These are phyloP conservation scores for Acrocalymma vagum DNA, from an alignment of 2,329 filamentous ascomycete species.

Conservation along the genomic window DNA sequence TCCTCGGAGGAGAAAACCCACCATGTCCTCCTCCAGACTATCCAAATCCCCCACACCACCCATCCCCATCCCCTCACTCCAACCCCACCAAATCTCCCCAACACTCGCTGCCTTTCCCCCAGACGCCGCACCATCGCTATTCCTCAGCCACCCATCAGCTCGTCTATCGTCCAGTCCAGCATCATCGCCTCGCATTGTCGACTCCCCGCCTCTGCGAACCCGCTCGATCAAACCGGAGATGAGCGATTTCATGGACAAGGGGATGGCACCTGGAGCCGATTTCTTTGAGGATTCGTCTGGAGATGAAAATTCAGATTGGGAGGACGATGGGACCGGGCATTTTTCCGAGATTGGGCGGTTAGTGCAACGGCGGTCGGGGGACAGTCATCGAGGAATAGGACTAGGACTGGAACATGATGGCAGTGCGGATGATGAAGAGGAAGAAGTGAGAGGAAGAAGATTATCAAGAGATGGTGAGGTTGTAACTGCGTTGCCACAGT, in stretches of 20 bases:
- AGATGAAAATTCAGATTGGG: constrained; percentile 27
- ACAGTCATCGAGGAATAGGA: too few species aligned
- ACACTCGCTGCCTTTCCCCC: constrained; percentile 17
- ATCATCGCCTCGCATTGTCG: constrained; percentile 37
- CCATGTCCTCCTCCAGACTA: constrained; percentile 7
- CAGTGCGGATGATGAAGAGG: constrained; percentile 9
- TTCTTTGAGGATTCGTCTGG: constrained; percentile 41
- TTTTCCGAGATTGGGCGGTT: constrained; percentile 15
- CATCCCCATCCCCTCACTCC: too few species aligned
- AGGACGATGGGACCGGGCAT: constrained; percentile 22
- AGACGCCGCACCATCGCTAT: constrained; percentile 26
- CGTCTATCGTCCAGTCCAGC: constrained; percentile 38
- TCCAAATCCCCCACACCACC: constrained; percentile 5
- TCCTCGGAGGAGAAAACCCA: neutral
- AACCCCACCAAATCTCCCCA: constrained; percentile 19
- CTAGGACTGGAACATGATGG: constrained; percentile 2
- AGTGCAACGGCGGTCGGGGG: too few species aligned
- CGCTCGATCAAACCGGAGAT: constrained; percentile 32
- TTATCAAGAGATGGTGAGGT: constrained; percentile 2
- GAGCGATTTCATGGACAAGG: constrained; percentile 31
- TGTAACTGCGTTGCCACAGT: constrained; percentile 23
- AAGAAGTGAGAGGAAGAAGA: constrained; percentile 18
- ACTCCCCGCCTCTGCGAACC: constrained; percentile 24
- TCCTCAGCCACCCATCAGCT: constrained; percentile 33
- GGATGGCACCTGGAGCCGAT: constrained; percentile 26